phyloP scores from a whole-genome alignment of 2,329 filamentous ascomycete genomes.

The Bipolaris victoriae region DNA sequence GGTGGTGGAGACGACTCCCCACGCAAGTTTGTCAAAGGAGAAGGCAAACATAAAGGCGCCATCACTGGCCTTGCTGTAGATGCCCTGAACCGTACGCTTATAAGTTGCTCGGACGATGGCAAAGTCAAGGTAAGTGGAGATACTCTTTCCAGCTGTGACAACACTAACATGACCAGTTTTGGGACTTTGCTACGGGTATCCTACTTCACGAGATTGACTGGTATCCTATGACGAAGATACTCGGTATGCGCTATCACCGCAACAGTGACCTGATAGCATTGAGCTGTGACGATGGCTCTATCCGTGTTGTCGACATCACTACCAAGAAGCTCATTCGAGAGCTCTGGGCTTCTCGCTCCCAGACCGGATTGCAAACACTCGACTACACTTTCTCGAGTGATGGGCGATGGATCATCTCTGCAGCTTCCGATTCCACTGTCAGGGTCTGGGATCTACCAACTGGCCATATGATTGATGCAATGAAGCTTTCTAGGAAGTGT shows the following conservation, averaged over 20 bases:
- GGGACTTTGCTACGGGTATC: constrained; percentile 87
- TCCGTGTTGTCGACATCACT: constrained; percentile 87
- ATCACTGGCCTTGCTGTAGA: constrained; percentile 89
- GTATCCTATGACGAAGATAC: constrained; percentile 77
- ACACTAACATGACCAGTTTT: constrained; percentile 64
- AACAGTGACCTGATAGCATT: constrained; percentile 86
- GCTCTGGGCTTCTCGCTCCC: constrained; percentile 72
- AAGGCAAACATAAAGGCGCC: constrained; percentile 78
- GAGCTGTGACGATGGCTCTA: constrained; percentile 84
- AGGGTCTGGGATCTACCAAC: constrained; percentile 96
- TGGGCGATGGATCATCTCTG: constrained; percentile 90
- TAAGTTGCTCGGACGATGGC: constrained; percentile 88
- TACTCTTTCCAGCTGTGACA: neutral
- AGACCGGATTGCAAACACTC: constrained; percentile 39
- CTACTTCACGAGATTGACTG: constrained; percentile 83
- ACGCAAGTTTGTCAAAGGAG: constrained; percentile 54
- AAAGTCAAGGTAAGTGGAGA: constrained; percentile 71
- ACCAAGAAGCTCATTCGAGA: constrained; percentile 92
- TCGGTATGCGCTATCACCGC: constrained; percentile 78
- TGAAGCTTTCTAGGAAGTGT: constrained; percentile 78
- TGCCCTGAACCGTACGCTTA: constrained; percentile 81
- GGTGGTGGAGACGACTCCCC: constrained; percentile 23
- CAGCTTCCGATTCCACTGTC: constrained; percentile 78
- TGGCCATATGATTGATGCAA: constrained; percentile 91
- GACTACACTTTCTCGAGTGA: constrained; percentile 78